Evolutionary conservation across 305 asterid genomes (phyloP).

Genomic region (Fraxinus xanthoxyloides): DNA sequence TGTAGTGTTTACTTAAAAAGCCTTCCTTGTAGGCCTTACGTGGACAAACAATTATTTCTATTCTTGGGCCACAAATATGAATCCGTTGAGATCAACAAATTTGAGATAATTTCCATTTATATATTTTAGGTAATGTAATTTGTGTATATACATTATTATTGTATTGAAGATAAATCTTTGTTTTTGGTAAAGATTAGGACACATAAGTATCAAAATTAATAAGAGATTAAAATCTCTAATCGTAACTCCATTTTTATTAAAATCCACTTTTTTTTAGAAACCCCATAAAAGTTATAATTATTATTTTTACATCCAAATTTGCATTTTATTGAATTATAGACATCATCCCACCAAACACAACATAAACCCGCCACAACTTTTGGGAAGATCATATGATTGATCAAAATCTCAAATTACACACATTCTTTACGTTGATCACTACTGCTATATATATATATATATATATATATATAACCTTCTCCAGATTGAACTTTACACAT

Average conservation of each 20-base stretch:
- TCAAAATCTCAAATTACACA: neutral
- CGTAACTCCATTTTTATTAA: neutral
- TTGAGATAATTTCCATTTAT: no score
- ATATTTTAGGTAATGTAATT: no score
- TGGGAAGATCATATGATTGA: neutral
- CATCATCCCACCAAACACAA: slow-evolving; percentile 10
- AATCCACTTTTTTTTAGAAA: neutral
- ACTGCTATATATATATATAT: neutral
- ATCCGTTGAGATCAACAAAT: no score
- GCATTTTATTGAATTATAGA: slow-evolving; percentile 7
- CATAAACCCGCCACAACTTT: neutral
- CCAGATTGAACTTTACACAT: neutral
- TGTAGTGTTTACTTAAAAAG: no score
- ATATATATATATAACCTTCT: neutral
- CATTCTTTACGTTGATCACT: neutral
- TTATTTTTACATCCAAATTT: neutral
- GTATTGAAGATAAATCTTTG: neutral
- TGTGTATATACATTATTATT: no score
- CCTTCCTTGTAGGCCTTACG: no score
- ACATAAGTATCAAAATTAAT: neutral
- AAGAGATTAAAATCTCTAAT: neutral
- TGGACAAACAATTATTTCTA: no score
- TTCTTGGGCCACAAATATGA: no score
- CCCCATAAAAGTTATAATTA: neutral
- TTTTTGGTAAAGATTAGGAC: neutral